Evolutionary conservation across 768 basidiomycete genomes (phyloP).

Genomic region (Lactarius indigo): DNA sequence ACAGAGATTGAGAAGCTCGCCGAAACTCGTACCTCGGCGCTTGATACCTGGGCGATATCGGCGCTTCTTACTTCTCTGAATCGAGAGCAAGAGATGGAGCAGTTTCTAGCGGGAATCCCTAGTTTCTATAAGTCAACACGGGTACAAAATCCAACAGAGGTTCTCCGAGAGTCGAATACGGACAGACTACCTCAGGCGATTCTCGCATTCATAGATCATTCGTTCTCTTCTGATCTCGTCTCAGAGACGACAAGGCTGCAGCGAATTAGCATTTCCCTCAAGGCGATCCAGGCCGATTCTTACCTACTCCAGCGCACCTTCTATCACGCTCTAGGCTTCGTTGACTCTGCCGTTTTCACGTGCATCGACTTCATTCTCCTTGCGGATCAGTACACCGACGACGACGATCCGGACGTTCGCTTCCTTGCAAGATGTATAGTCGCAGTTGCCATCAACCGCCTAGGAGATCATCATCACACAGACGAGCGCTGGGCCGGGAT

Average conservation of each 20-base stretch:
- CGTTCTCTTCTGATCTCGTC: conserved; percentile 6
- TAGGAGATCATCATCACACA: neutral
- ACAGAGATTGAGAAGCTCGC: conserved; percentile 6
- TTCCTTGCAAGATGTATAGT: neutral
- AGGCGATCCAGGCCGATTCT: neutral
- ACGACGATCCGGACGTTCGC: neutral
- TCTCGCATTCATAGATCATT: conserved; percentile 9
- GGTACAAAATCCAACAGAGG: conserved; percentile 2
- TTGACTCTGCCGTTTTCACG: neutral
- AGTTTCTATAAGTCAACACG: conserved; percentile 11
- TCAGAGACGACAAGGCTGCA: neutral
- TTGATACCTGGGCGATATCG: neutral
- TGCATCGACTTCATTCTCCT: conserved; percentile 8
- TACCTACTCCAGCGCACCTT: conserved; percentile 9
- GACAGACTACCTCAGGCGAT: conserved; percentile 3
- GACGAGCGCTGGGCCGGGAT: neutral
- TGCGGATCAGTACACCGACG: neutral
- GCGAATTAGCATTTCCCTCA: conserved; percentile 1
- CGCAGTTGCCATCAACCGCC: neutral
- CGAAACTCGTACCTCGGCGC: neutral
- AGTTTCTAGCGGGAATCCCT: conserved; percentile 13
- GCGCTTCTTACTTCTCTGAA: neutral
- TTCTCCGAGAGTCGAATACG: neutral
- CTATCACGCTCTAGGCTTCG: conserved; percentile 3
- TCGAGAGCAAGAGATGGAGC: conserved; percentile 9